Base-by-base conservation (phyloP, 495 filamentous ascomycete species). In the Penicillium angulare region DNA sequence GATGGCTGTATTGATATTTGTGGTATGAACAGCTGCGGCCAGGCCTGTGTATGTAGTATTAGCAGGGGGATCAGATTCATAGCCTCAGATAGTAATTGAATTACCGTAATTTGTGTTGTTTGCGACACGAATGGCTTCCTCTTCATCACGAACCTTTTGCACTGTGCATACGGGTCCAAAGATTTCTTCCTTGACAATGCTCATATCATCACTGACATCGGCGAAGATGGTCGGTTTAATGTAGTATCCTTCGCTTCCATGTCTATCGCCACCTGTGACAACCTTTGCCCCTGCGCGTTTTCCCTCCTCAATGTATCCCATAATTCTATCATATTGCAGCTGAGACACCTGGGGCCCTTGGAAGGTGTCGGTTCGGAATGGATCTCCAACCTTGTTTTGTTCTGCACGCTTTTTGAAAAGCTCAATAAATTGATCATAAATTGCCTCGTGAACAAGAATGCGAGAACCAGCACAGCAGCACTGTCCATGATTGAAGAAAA, bases 401-500 rank as follows among this genome's bases (percentile, higher is more conserved):
- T 68, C 50, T 2, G 89, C 86, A 24, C 88, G 82, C 64, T 78
- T 75, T 79, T 88, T 91, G 80, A 93, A 95, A 18, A 76, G 71
- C 48, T 78, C 71, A 27, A 95, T 56, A 65, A 95, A 95, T 70
- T 87, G 80, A 67, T 95, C 88, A 66, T 93, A 52, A 13, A 59
- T 45, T 8, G 23, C 20, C 10, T 59, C 52, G 61, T 95, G 90
- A 34, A 95, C 90, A 72, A 90, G 90, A 60, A 95, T 79, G 55
- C 90, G 86, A 27, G 89, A 91, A 48, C 89, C 89, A 46, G 90
- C 90, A 65, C 86, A 92, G 81, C 90, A 95, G 80, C 81, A 86
- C 68, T 95, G 90, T 56, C 90, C 90, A 73, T 93, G 89, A 76
- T 95, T 95, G 76, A 77, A 93, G 81, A 86, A 93, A 59, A 95